Evolutionary conservation across 1,284 basidiomycete species (phyloP).

Genomic region (Exobasidium rhododendri): DNA sequence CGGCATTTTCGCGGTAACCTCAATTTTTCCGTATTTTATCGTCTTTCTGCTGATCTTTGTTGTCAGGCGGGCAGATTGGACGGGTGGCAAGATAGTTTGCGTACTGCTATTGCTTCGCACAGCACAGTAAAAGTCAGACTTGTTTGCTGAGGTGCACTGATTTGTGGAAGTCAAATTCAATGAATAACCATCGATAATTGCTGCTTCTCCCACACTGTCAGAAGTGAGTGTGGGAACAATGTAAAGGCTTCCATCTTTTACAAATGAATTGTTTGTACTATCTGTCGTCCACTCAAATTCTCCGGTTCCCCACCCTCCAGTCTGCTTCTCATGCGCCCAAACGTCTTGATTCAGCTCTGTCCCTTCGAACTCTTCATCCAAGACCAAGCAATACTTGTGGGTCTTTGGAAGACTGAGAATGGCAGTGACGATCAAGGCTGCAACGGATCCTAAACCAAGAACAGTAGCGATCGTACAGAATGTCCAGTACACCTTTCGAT

Average conservation of each 20-base stretch:
- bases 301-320: constrained; percentile 80
- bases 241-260: constrained; percentile 72
- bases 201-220: constrained; percentile 65
- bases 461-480: constrained; percentile 16
- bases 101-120: constrained; percentile 56
- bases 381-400: constrained; percentile 62
- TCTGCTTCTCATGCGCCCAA: constrained; percentile 73
- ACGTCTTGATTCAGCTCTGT: constrained; percentile 64
- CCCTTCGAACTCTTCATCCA: constrained; percentile 72
- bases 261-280: constrained; percentile 71
- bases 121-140: constrained; percentile 53
- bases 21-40: constrained; percentile 77
- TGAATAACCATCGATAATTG: constrained; percentile 68
- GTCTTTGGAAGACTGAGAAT: constrained; percentile 21
- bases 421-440: constrained; percentile 25
- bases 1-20: constrained; percentile 75
- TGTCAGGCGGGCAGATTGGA: constrained; percentile 73
- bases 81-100: constrained; percentile 67
- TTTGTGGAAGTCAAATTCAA: constrained; percentile 73
- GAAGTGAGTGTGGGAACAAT: constrained; percentile 79
- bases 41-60: constrained; percentile 63
- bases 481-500: constrained; percentile 32
- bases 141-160: constrained; percentile 63
- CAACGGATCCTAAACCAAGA: constrained; percentile 23
- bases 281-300: constrained; percentile 84